Conservation (phyloP, 176 grass and related monocot species). For the Pharus latifolius region DNA sequence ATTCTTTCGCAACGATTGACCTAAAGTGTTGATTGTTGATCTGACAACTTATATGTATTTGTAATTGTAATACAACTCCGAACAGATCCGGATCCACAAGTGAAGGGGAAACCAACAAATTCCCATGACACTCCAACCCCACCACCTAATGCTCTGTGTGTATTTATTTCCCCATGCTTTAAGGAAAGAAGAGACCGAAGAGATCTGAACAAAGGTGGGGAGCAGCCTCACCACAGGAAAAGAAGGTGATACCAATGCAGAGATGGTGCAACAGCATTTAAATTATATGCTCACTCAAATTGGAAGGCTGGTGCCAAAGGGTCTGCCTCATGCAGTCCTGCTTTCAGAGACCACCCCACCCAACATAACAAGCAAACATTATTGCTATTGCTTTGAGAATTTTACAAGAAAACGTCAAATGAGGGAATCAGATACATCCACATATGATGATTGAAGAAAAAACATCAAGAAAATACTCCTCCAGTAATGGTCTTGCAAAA, state of each 20-base stretch:
- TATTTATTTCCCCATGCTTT: slow-evolving; percentile 55
- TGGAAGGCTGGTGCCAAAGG: slow-evolving; percentile 30
- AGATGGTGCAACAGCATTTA: slow-evolving; percentile 24
- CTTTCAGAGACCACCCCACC: slow-evolving; percentile 29
- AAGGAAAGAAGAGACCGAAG: slow-evolving; percentile 51
- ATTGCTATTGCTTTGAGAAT: slow-evolving; percentile 8
- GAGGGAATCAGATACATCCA: neutral
- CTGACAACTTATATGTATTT: too few relatives aligned
- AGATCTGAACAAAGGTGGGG: slow-evolving; percentile 44
- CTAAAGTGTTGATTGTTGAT: too few relatives aligned
- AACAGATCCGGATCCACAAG: too few relatives aligned
- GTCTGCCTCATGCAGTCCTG: slow-evolving; percentile 13
- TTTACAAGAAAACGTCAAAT: slow-evolving; percentile 10
- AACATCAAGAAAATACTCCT: neutral
- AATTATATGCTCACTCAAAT: slow-evolving; percentile 13
- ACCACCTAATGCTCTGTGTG: slow-evolving; percentile 15
- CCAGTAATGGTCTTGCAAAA: neutral
- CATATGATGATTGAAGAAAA: neutral
- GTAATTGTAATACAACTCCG: too few relatives aligned
- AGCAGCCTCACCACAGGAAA: slow-evolving; percentile 11
- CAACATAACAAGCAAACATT: slow-evolving; percentile 18
- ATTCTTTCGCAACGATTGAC: too few relatives aligned
- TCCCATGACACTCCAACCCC: slow-evolving; percentile 39
- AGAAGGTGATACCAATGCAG: slow-evolving; percentile 15
- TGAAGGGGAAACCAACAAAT: slow-evolving; percentile 19